A percentile compares a stretch with the other conserved stretches of the same genome.
These are phyloP conservation scores for Luzula sylvatica DNA, from an alignment of 176 grass and related monocot species.

Conservation along the genomic window DNA sequence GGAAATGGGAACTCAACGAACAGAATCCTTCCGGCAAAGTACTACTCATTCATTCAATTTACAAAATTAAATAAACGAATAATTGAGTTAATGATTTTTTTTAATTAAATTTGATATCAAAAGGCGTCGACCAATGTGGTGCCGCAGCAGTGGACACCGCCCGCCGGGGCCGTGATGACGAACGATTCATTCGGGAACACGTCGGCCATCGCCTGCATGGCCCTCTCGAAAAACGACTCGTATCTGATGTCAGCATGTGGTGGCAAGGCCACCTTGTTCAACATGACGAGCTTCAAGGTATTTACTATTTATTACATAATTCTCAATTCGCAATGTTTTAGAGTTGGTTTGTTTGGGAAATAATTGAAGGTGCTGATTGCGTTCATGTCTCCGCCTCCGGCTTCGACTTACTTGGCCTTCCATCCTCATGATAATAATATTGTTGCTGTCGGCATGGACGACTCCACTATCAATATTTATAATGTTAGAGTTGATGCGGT, in stretches of 20 bases:
- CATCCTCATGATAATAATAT: conserved; percentile 98
- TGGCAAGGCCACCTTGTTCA: conserved; percentile 97
- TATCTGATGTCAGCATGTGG: conserved; percentile 99
- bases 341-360: conserved; percentile 2
- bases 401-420: conserved; percentile 93
- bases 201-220: conserved; percentile 79
- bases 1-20: conserved; percentile 77
- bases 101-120: conserved; percentile 14
- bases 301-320: conserved; percentile 4
- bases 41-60: conserved; percentile 20
- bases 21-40: conserved; percentile 88
- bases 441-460: conserved; percentile 99
- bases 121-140: conserved; percentile 75
- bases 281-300: conserved; percentile 99
- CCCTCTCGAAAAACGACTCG: conserved; percentile 95
- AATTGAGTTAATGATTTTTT: conserved; percentile 11
- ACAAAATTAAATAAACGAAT: not conserved
- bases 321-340: conserved; percentile 13
- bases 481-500: conserved; percentile 99
- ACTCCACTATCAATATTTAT: conserved; percentile 99
- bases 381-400: conserved; percentile 82
- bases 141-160: conserved; percentile 90
- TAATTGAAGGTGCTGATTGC: conserved; percentile 77
- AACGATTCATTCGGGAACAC: conserved; percentile 66
- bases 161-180: conserved; percentile 79